Base-by-base conservation (phyloP, 1,284 basidiomycete species). In the Naganishia sp. region DNA sequence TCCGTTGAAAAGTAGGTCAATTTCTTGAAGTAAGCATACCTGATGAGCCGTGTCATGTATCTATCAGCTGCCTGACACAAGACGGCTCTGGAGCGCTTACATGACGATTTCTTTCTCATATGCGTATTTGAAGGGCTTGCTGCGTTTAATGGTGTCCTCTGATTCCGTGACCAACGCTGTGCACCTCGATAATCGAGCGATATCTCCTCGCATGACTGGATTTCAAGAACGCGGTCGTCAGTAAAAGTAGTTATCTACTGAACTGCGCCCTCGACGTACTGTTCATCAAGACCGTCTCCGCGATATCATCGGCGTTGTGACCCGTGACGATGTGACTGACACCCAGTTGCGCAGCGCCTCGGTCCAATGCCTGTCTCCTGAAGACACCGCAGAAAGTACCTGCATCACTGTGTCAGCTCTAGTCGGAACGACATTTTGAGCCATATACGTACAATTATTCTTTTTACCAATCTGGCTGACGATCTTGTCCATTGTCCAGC, bases 31-130 rank as follows among this genome's bases (percentile, higher is more conserved):
- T 97, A 97, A 11, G 94, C 94, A 77, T 97, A 96, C 90, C 91
- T 94, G 69, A 6, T 28, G 5, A 50, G 41, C 41, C 21, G 39
- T 17, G 70, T 53, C 52, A 65, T 67, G 23, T 31, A 2, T 53
- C 13, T 35, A 9, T 51, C 56, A 43, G 63, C 32, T 41, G 6
- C 25, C n/a, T n/a, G 42, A 41, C 45, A 18, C 18, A 69, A 63
- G 35, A 39, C 43, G 53, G 3, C 1, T 31, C 41, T 13, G 3
- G 42, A 28, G 41, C 9, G 79, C 86, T 70, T 71, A 92, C 94
- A 99, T 97, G 70, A 99, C 95, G 52, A 99, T 99, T 80, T 99
- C 95, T 81, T 99, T 99, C 81, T 99, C 96, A 76, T 99, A 99
- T 0, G 94, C 90, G 74, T 98, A 94, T 79, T 98, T 99, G 85